Conservation (phyloP, 495 filamentous ascomycete species). For the Cercophora newfieldiana region DNA sequence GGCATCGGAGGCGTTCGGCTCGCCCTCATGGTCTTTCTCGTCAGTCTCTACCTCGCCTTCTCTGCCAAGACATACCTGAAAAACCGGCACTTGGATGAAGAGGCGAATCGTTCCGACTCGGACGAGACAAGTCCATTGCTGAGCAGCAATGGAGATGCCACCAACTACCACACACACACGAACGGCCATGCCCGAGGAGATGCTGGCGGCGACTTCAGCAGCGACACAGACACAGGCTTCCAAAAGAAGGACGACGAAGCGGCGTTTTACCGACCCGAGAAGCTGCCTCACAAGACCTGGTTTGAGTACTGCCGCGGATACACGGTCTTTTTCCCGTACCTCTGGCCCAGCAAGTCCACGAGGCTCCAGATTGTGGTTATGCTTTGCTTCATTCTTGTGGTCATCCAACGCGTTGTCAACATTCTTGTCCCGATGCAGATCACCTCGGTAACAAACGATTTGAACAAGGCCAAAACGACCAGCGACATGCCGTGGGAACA, state of each 20-base stretch:
- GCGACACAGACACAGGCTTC: slow-evolving; percentile 33
- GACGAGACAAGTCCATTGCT: slow-evolving; percentile 55
- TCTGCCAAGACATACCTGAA: slow-evolving; percentile 31
- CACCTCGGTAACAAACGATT: slow-evolving; percentile 66
- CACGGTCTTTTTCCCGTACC: slow-evolving; percentile 86
- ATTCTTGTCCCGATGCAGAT: slow-evolving; percentile 77
- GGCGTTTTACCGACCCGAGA: slow-evolving; percentile 55
- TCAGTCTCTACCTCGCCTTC: slow-evolving; percentile 44
- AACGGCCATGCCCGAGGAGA: slow-evolving; percentile 33
- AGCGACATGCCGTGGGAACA: slow-evolving; percentile 36
- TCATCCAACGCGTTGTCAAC: slow-evolving; percentile 78
- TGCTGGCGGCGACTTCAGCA: slow-evolving; percentile 28
- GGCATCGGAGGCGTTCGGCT: slow-evolving; percentile 46
- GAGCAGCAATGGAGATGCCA: slow-evolving; percentile 29
- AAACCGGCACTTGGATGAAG: slow-evolving; percentile 42
- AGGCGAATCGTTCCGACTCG: slow-evolving; percentile 44
- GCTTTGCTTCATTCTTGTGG: slow-evolving; percentile 72
- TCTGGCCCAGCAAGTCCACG: slow-evolving; percentile 81
- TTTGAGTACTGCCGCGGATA: slow-evolving; percentile 85
- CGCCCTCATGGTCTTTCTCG: slow-evolving; percentile 36
- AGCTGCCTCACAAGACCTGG: slow-evolving; percentile 45
- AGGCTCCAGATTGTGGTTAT: slow-evolving; percentile 74
- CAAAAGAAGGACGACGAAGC: slow-evolving; percentile 46
- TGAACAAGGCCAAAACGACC: slow-evolving; percentile 39
- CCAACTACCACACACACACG: slow-evolving; percentile 35